phyloP scores from a whole-genome alignment of 169 alveolate species.

The Cryptosporidium meleagridis region DNA sequence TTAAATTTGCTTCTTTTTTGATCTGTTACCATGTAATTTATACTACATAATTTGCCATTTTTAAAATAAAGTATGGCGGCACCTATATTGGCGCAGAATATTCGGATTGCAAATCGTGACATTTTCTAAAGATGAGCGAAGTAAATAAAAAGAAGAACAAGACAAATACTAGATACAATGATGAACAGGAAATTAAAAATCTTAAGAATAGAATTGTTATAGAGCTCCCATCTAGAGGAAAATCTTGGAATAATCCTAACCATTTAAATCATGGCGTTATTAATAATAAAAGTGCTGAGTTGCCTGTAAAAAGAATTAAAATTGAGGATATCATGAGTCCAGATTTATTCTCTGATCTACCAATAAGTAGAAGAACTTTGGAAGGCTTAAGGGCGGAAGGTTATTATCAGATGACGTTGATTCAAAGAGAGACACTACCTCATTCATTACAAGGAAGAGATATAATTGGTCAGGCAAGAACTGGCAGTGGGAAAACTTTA shows the following conservation, averaged over 20 bases:
- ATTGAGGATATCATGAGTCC: constrained; percentile 77
- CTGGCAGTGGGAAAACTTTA: constrained; percentile 95
- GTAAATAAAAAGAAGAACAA: constrained; percentile 39
- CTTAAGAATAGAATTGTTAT: constrained; percentile 62
- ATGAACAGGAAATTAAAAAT: constrained; percentile 61
- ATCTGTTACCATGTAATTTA: neutral
- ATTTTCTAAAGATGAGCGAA: constrained; percentile 12
- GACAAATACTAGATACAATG: constrained; percentile 70
- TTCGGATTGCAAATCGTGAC: constrained; percentile 31
- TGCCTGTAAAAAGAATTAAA: neutral
- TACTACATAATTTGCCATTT: neutral
- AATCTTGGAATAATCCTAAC: constrained; percentile 54
- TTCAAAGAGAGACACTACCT: constrained; percentile 89
- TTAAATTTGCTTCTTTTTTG: neutral
- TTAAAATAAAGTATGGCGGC: neutral
- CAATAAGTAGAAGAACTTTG: constrained; percentile 84
- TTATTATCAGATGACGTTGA: constrained; percentile 88
- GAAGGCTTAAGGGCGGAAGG: constrained; percentile 86
- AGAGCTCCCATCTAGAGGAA: constrained; percentile 66
- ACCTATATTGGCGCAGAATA: neutral
- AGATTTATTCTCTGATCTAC: constrained; percentile 87
- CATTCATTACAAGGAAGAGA: constrained; percentile 92
- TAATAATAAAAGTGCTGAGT: neutral
- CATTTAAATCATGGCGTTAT: neutral
- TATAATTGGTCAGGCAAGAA: constrained; percentile 88